Conservation (phyloP, 768 basidiomycete genomes). For the Amanita polypyramis region DNA sequence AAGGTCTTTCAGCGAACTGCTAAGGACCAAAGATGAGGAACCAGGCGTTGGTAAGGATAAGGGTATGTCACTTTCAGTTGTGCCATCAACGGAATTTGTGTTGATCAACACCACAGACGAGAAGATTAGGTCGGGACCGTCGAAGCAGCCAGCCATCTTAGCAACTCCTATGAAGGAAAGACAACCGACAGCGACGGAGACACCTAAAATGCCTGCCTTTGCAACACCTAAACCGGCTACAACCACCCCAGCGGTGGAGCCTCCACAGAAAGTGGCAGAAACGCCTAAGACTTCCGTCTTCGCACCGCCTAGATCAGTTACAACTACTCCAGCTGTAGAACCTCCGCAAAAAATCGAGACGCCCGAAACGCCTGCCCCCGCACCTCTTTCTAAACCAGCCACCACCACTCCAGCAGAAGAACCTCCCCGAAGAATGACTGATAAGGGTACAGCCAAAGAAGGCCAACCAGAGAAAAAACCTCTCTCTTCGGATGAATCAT, state of each 20-base stretch:
- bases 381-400: not conserved
- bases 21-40: not conserved
- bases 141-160: not conserved
- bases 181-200: not conserved
- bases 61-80: not conserved
- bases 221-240: not conserved
- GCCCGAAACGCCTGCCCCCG: not conserved
- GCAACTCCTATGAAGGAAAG: conserved; percentile 1
- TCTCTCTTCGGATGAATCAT: conserved; percentile 16
- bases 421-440: conserved; percentile 11
- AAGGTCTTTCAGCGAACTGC: conserved; percentile 36
- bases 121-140: not conserved
- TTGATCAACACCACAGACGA: not conserved
- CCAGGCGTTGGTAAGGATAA: not conserved
- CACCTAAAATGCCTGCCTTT: not conserved
- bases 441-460: not conserved
- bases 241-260: conserved; percentile 2
- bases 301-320: not conserved
- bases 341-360: conserved; percentile 11
- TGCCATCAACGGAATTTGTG: not conserved
- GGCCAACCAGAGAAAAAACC: not conserved
- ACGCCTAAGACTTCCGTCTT: not conserved
- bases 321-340: conserved; percentile 1
- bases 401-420: conserved; percentile 2
- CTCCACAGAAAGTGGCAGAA: conserved; percentile 11